Evolutionary conservation across 129 eudicot species (phyloP).

Genomic region (Chrysanthemum seticuspe): DNA sequence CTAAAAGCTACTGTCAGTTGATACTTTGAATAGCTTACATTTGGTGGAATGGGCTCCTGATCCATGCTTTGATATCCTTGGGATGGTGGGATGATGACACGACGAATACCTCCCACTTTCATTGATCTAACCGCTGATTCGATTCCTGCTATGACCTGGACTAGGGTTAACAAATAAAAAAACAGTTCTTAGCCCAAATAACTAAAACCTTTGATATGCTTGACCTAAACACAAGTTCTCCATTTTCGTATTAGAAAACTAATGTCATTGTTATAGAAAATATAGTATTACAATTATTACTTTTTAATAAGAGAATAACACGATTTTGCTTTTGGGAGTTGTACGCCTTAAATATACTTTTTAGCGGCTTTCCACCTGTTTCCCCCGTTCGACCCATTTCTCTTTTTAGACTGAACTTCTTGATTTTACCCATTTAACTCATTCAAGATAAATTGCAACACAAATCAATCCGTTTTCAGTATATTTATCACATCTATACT

Average conservation of each 20-base stretch:
- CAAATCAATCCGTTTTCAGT: neutral
- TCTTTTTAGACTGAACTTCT: neutral
- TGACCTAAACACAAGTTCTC: too few relatives aligned
- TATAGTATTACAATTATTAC: too few relatives aligned
- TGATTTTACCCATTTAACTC: neutral
- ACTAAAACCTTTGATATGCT: neutral
- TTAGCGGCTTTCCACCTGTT: neutral
- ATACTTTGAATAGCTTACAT: constrained; percentile 43
- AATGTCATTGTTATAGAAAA: too few relatives aligned
- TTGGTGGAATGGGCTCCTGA: constrained; percentile 94
- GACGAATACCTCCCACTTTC: constrained; percentile 87
- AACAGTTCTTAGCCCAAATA: constrained; percentile 5
- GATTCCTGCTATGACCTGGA: constrained; percentile 87
- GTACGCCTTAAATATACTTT: neutral
- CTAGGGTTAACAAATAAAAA: constrained; percentile 20
- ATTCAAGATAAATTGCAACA: neutral
- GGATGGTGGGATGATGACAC: constrained; percentile 87
- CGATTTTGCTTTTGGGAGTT: neutral
- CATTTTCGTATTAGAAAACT: too few relatives aligned
- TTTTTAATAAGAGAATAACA: too few relatives aligned
- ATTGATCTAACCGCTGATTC: constrained; percentile 78
- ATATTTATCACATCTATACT: neutral
- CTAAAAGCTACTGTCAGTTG: constrained; percentile 3
- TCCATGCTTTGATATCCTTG: constrained; percentile 86
- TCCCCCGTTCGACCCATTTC: neutral